A percentile compares a stretch with the other conserved stretches of the same genome.
These are phyloP conservation scores for Trichoderma koningiopsis DNA, from an alignment of 2,329 filamentous ascomycete genomes.

Conservation along the genomic window DNA sequence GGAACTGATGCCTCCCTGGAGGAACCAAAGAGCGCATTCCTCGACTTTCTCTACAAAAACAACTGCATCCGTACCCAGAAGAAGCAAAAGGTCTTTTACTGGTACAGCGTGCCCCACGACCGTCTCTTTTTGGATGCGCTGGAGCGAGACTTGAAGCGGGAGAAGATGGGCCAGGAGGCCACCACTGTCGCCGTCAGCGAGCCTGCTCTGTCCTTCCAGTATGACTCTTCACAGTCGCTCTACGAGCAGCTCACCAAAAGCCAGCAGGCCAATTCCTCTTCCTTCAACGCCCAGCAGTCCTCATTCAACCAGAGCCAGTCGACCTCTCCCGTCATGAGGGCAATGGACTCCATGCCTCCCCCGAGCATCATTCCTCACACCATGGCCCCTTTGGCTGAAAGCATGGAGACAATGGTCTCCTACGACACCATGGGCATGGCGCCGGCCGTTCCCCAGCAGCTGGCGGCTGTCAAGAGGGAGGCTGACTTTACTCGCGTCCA, in stretches of 20 bases:
- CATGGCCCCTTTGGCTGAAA: constrained; percentile 60
- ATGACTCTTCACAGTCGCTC: constrained; percentile 97
- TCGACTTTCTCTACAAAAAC: constrained; percentile 99
- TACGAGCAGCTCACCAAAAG: constrained; percentile 99
- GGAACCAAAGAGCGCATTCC: constrained; percentile 96
- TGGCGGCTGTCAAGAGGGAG: constrained; percentile 79
- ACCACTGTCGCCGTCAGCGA: constrained; percentile 97
- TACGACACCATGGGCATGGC: constrained; percentile 72
- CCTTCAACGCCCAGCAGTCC: constrained; percentile 80
- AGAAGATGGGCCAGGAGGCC: constrained; percentile 99
- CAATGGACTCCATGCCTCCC: constrained; percentile 92
- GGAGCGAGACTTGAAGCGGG: constrained; percentile 95
- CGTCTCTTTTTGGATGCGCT: constrained; percentile 95
- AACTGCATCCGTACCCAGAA: constrained; percentile 99
- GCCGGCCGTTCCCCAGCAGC: constrained; percentile 66
- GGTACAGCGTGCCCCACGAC: constrained; percentile 99
- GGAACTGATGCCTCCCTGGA: constrained; percentile 97
- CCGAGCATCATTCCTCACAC: constrained; percentile 73
- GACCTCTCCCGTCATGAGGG: constrained; percentile 84
- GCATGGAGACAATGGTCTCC: constrained; percentile 72
- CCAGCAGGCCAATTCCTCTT: constrained; percentile 97
- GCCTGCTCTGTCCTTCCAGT: constrained; percentile 96
- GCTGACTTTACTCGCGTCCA: constrained; percentile 79
- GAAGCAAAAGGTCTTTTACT: constrained; percentile 99
- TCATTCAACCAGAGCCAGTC: constrained; percentile 75